Evolutionary conservation across 352 stramenopile species (phyloP), one percentile per base, ranked within the genome.

Genomic region (Phytophthora idaei): DNA sequence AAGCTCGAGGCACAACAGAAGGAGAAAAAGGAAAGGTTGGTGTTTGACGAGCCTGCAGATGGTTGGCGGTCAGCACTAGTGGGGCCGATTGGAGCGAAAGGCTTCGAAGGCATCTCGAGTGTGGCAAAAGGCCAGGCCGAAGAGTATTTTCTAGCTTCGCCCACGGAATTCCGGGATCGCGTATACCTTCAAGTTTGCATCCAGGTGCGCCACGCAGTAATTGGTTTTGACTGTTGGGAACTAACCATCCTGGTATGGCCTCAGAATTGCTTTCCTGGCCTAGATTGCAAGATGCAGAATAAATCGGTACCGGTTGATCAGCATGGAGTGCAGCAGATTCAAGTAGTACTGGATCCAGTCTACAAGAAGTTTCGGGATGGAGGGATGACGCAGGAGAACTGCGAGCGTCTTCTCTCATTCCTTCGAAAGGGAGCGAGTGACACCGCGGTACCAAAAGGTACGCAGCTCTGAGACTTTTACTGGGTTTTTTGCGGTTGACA

Each of bases 141-240:
- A 0, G 61, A 78, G 5, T 74, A 59, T 6, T 45, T 80, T 6
- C 9, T 90, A 27, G 52, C 64, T 1, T 73, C 81, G 0, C 87
- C 87, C 2, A 61, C 1, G 0, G 74, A 87, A 34, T 88, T 91
- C 10, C 56, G 52, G 27, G 77, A 92, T 31, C 84, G 86, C 15
- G 78, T 93, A 32, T 87, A 79, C 29, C 65, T 92, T 25, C 80
- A 92, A 64, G 71, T 90, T 31, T 92, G 81, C 66, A 90, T 93
- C 39, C 87, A 42, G 36, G 36, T n/a, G 8, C 32, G 32, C 32
- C 8, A 37, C 36, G 8, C 11, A 42, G 36, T 15, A 17, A 3
- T 42, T 3, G 6, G 4, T n/a, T 42, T 42, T 42, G 6, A 12
- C 12, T 39, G 7, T 10, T 39, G 34, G 7, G 9, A 39, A 4